These are phyloP conservation scores for Phoma sp. DNA, from an alignment of 2,329 filamentous ascomycete species.

Conservation along the genomic window DNA sequence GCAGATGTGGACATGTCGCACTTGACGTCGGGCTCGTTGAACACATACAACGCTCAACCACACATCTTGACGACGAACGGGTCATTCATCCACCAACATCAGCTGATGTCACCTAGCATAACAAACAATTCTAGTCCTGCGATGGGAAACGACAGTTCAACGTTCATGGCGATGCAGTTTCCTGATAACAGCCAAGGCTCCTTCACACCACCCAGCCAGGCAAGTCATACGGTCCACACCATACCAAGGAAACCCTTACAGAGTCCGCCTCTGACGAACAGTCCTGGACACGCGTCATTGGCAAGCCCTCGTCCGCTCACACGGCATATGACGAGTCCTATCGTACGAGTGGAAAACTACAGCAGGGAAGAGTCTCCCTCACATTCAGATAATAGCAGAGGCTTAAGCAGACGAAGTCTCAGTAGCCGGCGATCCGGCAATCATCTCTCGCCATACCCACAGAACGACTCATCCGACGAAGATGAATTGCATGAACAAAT, in stretches of 20 bases:
- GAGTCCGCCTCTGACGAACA: conserved; percentile 49
- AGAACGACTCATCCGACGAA: conserved; percentile 43
- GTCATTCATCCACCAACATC: conserved; percentile 35
- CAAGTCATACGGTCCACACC: conserved; percentile 28
- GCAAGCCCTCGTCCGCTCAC: conserved; percentile 36
- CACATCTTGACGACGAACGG: conserved; percentile 28
- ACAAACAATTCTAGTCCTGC: conserved; percentile 48
- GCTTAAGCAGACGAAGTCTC: conserved; percentile 45
- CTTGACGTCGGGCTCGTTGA: conserved; percentile 35
- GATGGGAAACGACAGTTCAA: conserved; percentile 37
- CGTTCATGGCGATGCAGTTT: conserved; percentile 29
- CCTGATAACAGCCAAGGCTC: conserved; percentile 24
- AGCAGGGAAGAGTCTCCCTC: conserved; percentile 45
- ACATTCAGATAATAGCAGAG: conserved; percentile 42
- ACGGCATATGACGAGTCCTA: conserved; percentile 47
- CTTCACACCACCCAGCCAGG: conserved; percentile 37
- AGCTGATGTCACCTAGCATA: conserved; percentile 44
- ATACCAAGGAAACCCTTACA: conserved; percentile 45
- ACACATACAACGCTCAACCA: conserved; percentile 41
- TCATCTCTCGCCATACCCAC: conserved; percentile 48
- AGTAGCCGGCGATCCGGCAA: conserved; percentile 44
- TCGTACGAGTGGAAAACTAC: conserved; percentile 49
- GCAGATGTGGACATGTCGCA: conserved; percentile 36
- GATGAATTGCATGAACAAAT: conserved; percentile 33
- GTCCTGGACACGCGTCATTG: conserved; percentile 38